phyloP scores from a whole-genome alignment of 371 early-diverging fungal species.

The Catenaria anguillulae region DNA sequence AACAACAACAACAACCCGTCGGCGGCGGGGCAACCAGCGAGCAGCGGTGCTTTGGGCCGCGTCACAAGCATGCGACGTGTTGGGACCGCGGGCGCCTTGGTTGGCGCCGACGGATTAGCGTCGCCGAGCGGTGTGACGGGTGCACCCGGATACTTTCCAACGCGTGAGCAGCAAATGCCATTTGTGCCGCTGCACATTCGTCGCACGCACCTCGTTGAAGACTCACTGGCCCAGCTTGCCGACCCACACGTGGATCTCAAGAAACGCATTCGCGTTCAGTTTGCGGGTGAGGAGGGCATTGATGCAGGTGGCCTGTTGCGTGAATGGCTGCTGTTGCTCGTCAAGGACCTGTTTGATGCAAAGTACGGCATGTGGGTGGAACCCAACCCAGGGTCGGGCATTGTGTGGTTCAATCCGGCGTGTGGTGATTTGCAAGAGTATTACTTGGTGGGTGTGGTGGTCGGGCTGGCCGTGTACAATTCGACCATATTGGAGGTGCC shows the following conservation, averaged over 20 bases:
- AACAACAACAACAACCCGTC: too few relatives aligned
- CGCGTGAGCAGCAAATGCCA: constrained; percentile 41
- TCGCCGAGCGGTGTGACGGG: not conserved
- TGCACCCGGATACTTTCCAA: not conserved
- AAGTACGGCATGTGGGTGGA: constrained; percentile 59
- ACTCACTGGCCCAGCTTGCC: constrained; percentile 59
- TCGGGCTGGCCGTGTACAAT: constrained; percentile 88
- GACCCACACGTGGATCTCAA: constrained; percentile 59
- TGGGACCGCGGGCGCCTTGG: not conserved
- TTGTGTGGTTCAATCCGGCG: constrained; percentile 34
- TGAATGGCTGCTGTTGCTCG: constrained; percentile 86
- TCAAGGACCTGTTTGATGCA: constrained; percentile 78
- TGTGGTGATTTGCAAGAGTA: constrained; percentile 38
- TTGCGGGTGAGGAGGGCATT: constrained; percentile 79
- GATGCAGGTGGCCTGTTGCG: constrained; percentile 95
- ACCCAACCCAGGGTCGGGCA: constrained; percentile 21
- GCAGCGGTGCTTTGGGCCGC: too few relatives aligned
- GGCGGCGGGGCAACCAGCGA: too few relatives aligned
- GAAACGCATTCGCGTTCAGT: constrained; percentile 75
- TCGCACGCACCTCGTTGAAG: constrained; percentile 67
- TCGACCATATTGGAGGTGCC: constrained; percentile 79
- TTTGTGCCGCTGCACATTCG: constrained; percentile 54
- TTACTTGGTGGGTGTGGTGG: constrained; percentile 68
- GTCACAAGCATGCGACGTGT: too few relatives aligned
- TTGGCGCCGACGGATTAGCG: not conserved